Evolutionary conservation across 2,329 filamentous ascomycete genomes (phyloP), one percentile per base, ranked within the genome.

Genomic region (Beauveria pseudobassiana): DNA sequence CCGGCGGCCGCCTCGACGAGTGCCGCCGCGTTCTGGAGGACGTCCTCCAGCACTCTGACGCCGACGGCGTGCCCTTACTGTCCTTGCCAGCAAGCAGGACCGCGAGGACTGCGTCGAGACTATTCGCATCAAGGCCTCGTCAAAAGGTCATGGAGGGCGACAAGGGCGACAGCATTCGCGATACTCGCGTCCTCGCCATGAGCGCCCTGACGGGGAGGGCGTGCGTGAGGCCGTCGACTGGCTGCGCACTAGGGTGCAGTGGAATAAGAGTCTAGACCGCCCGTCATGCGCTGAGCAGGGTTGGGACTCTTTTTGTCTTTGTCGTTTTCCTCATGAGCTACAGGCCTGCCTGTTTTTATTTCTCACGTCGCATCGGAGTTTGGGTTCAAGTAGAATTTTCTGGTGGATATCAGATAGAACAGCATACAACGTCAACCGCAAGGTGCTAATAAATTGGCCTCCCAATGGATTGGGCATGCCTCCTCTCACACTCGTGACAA

Each of bases 11-110:
- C 2, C 76, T 98, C 49, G 90, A 93, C 51, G 95, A 99, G 79
- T 98, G 95, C 73, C 84, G 90, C 34, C 79, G 92, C 49, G 93
- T 97, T 52, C 82, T 99, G 24, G 93, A 98, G 76, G 89, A 91
- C 67, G 93, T 98, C 54, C 78, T 99, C 69, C 88, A 91, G 72
- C 87, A 93, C 74, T 85, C 89, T 48, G 92, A 96, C 71, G 90
- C 93, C 2, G 90, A 92, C 68, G 93, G 95, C 14, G 92, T 99
- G 64, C 95, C 95, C 24, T 81, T 99, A 61, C 77, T 61, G 90
- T 99, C 54, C 78, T 99, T 66, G 95, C 95, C 64, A 99, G 99
- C 74, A 99, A 99, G 77, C 95, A 99, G 77, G 95, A 99, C 74
- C 80, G 93, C 2, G 95, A 99, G 76, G 95, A 98, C 75, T 98